Percentiles rank a stretch among this genome's conserved stretches.
These are phyloP conservation scores for Nicotiana undulata DNA, from an alignment of 257 asterid species.

Conservation along the genomic window DNA sequence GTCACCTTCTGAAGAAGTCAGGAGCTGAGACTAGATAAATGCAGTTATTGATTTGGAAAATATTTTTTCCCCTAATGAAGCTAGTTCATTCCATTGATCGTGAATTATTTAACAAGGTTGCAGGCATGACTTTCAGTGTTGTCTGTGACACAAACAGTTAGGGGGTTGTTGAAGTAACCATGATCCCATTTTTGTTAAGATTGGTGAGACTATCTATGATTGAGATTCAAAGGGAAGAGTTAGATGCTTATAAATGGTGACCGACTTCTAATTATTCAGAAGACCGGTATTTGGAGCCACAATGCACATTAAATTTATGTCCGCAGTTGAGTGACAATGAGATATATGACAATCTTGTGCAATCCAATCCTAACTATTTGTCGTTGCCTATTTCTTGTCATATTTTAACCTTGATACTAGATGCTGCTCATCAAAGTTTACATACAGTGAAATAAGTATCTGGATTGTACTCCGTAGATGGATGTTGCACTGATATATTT, in stretches of 20 bases:
- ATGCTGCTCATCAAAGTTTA: conserved; percentile 42
- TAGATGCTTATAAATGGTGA: conserved; percentile 46
- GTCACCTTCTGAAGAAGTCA: no score
- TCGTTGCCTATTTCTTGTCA: conserved; percentile 57
- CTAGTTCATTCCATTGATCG: conserved; percentile 38
- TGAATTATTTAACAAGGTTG: conserved; percentile 62
- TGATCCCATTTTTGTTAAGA: conserved; percentile 70
- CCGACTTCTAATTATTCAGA: conserved; percentile 20
- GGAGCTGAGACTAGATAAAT: conserved; percentile 34
- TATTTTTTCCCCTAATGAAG: conserved; percentile 56
- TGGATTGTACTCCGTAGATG: conserved; percentile 24
- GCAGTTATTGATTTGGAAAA: conserved; percentile 52
- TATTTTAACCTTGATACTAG: conserved; percentile 46
- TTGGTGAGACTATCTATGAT: conserved; percentile 67
- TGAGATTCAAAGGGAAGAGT: conserved; percentile 41
- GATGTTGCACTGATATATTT: conserved; percentile 25
- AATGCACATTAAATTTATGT: conserved; percentile 21
- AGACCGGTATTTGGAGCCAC: conserved; percentile 20
- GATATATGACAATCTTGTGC: conserved; percentile 18
- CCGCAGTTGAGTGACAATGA: conserved; percentile 18
- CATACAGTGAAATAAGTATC: conserved; percentile 18
- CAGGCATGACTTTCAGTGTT: conserved; percentile 52
- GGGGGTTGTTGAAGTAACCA: conserved; percentile 55
- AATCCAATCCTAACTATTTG: conserved; percentile 34
- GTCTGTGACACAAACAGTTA: conserved; percentile 60